A percentile compares a stretch with the other conserved stretches of the same genome.
phyloP scores from a whole-genome alignment of 345 rosid genomes.

The Eucalyptus marginata region DNA sequence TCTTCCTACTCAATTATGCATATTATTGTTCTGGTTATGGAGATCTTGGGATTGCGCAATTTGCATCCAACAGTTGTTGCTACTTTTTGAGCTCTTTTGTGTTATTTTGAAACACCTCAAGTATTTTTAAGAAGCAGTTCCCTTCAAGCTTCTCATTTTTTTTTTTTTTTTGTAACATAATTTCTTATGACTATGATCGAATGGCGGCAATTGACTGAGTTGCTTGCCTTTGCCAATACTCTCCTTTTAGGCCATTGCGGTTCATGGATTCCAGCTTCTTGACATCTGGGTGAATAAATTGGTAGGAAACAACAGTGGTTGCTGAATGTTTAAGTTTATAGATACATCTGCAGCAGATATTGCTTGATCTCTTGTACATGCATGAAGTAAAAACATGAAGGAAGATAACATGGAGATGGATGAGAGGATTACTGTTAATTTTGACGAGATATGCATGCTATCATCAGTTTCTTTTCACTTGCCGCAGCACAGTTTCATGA shows the following conservation, averaged over 20 bases:
- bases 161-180: not conserved
- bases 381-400: not conserved
- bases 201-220: not conserved
- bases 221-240: not conserved
- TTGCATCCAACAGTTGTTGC: too few species aligned
- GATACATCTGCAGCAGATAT: slow-evolving; percentile 55
- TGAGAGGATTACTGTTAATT: not conserved
- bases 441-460: not conserved
- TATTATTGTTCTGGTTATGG: too few species aligned
- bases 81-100: slow-evolving; percentile 55
- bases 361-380: not conserved
- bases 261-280: slow-evolving; percentile 87
- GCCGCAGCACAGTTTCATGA: not conserved
- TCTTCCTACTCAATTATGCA: too few species aligned
- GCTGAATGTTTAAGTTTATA: slow-evolving; percentile 49
- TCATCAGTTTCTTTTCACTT: not conserved
- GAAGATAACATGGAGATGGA: not conserved
- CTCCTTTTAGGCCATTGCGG: slow-evolving; percentile 57
- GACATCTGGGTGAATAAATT: slow-evolving; percentile 76
- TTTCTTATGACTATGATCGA: not conserved
- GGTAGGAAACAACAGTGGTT: slow-evolving; percentile 34
- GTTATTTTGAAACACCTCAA: slow-evolving; percentile 56
- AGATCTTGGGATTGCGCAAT: too few species aligned
- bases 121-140: slow-evolving; percentile 8
- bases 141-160: not conserved